Percentiles rank a stretch among this genome's conserved stretches.
phyloP scores from a whole-genome alignment of 2,329 filamentous ascomycete genomes.

The Sporothrix schenckii region DNA sequence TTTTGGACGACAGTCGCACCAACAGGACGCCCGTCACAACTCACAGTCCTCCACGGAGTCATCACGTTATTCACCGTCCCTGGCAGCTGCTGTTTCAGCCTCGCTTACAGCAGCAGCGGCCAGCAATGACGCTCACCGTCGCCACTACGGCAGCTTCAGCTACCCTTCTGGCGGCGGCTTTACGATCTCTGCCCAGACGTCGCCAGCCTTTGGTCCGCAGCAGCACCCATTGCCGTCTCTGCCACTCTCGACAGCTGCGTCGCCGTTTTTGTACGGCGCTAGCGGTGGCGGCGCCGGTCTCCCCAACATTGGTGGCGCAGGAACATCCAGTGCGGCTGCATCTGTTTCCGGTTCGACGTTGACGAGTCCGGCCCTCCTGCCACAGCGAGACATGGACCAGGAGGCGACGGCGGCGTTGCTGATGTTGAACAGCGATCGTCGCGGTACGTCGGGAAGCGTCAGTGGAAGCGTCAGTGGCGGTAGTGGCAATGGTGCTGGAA shows the following conservation, averaged over 20 bases:
- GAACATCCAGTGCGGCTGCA: slow-evolving; percentile 31
- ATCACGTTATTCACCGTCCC: slow-evolving; percentile 29
- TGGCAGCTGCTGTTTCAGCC: slow-evolving; percentile 45
- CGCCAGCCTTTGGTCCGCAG: slow-evolving; percentile 61
- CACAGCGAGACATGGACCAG: slow-evolving; percentile 65
- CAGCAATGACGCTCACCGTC: slow-evolving; percentile 48
- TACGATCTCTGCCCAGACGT: slow-evolving; percentile 53
- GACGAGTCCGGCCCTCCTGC: slow-evolving; percentile 61
- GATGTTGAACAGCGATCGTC: slow-evolving; percentile 82
- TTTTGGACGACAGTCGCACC: neutral
- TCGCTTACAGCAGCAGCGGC: slow-evolving; percentile 39
- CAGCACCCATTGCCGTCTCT: slow-evolving; percentile 41
- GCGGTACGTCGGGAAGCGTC: slow-evolving; percentile 41
- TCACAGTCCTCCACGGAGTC: slow-evolving; percentile 60
- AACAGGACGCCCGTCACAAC: slow-evolving; percentile 48
- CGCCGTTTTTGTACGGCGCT: slow-evolving; percentile 41
- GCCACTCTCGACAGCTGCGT: slow-evolving; percentile 20
- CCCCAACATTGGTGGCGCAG: neutral
- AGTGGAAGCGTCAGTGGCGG: slow-evolving; percentile 44
- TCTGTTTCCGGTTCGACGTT: slow-evolving; percentile 56
- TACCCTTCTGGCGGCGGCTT: slow-evolving; percentile 43
- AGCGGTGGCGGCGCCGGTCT: neutral
- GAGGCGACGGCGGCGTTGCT: slow-evolving; percentile 83
- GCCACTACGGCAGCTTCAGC: slow-evolving; percentile 51
- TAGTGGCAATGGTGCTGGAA: slow-evolving; percentile 31